phyloP scores from a whole-genome alignment of 2,329 filamentous ascomycete genomes.

The Fusarium incarnatum region DNA sequence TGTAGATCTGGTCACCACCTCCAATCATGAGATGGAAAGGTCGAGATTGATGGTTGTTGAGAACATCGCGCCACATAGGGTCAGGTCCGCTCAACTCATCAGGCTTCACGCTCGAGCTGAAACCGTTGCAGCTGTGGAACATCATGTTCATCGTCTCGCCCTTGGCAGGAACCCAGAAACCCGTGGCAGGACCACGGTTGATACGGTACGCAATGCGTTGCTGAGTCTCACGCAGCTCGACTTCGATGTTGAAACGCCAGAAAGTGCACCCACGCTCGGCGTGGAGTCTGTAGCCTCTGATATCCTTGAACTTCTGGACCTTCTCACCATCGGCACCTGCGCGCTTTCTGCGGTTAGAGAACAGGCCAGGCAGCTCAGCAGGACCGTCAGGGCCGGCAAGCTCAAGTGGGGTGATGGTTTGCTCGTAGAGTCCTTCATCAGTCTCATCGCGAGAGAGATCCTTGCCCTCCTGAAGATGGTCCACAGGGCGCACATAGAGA shows the following conservation, averaged over 20 bases:
- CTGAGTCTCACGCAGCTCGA: conserved; percentile 83
- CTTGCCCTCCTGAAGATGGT: conserved; percentile 80
- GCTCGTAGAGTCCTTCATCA: conserved; percentile 85
- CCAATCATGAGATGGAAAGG: conserved; percentile 99
- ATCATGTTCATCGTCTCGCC: conserved; percentile 96
- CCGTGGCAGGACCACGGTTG: conserved; percentile 87
- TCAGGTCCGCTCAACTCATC: conserved; percentile 90
- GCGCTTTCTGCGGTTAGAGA: conserved; percentile 65
- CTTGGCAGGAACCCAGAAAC: conserved; percentile 92
- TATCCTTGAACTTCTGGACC: conserved; percentile 82
- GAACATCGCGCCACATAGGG: conserved; percentile 94
- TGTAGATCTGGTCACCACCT: conserved; percentile 97
- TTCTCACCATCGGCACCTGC: conserved; percentile 80
- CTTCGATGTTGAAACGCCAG: conserved; percentile 95
- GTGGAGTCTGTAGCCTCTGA: conserved; percentile 84
- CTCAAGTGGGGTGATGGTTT: conserved; percentile 66
- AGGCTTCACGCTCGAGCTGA: conserved; percentile 82
- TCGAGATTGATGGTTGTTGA: conserved; percentile 89
- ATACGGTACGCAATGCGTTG: conserved; percentile 94
- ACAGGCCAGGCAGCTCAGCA: conserved; percentile 64
- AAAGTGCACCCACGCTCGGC: conserved; percentile 90
- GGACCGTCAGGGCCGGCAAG: conserved; percentile 55
- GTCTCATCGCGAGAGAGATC: conserved; percentile 85
- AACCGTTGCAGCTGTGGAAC: conserved; percentile 98
- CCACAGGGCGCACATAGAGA: conserved; percentile 89